phyloP scores from a whole-genome alignment of 345 rosid genomes.

The Rhodamnia argentea region DNA sequence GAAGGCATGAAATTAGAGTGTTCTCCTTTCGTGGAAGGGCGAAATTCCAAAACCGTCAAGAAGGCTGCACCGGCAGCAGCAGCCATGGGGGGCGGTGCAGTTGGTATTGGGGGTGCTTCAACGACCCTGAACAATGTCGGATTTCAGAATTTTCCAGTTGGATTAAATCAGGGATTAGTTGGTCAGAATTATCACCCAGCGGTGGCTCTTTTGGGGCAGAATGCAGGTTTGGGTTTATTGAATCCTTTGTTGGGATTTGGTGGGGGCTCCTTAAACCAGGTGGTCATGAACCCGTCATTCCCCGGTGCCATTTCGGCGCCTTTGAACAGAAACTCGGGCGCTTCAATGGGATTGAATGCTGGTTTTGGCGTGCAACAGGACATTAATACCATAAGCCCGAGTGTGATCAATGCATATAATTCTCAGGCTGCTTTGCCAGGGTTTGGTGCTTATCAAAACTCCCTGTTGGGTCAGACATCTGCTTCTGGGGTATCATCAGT shows the following conservation, averaged over 20 bases:
- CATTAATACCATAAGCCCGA: constrained; percentile 4
- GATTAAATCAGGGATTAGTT: neutral
- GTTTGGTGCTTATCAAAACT: constrained; percentile 9
- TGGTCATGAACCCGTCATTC: neutral
- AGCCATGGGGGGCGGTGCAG: neutral
- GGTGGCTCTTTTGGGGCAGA: constrained; percentile 1
- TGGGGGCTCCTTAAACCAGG: neutral
- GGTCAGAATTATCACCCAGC: neutral
- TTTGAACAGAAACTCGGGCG: neutral
- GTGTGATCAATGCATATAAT: constrained; percentile 8
- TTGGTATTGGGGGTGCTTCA: neutral
- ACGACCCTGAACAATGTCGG: neutral
- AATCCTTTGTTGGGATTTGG: constrained; percentile 1
- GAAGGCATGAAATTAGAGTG: constrained; percentile 60
- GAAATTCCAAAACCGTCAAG: constrained; percentile 21
- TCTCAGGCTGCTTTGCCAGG: constrained; percentile 12
- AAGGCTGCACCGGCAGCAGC: constrained; percentile 9
- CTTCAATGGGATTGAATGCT: neutral
- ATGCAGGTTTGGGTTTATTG: neutral
- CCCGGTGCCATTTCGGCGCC: neutral
- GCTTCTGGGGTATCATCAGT: constrained; percentile 9
- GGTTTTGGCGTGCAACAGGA: neutral
- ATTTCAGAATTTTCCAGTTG: neutral
- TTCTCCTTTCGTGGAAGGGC: constrained; percentile 58
- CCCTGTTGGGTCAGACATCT: constrained; percentile 14